Conservation (phyloP, 768 basidiomycete genomes). For the Suillus weaverae region DNA sequence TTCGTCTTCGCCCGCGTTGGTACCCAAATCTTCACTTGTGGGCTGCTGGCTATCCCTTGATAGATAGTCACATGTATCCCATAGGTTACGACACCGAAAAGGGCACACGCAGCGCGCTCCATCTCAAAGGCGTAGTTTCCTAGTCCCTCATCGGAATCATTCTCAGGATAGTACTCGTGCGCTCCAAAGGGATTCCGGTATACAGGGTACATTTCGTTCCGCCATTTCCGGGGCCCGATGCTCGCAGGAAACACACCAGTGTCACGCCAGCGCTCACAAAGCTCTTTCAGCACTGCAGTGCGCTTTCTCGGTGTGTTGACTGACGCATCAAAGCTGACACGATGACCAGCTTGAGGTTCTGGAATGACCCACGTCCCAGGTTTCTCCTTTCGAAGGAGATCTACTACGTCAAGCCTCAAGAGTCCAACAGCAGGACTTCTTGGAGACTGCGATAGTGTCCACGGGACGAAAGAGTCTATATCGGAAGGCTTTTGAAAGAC, state of each 20-base stretch:
- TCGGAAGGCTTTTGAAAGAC: slow-evolving; percentile 30
- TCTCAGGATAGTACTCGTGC: slow-evolving; percentile 32
- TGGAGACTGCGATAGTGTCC: slow-evolving; percentile 51
- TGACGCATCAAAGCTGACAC: slow-evolving; percentile 51
- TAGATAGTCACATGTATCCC: slow-evolving; percentile 90
- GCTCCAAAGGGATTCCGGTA: slow-evolving; percentile 69
- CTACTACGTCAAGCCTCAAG: slow-evolving; percentile 56
- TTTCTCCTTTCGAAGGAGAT: slow-evolving; percentile 50
- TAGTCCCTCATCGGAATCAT: slow-evolving; percentile 24
- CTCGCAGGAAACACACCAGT: slow-evolving; percentile 54
- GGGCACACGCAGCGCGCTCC: slow-evolving; percentile 84
- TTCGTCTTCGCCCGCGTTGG: slow-evolving; percentile 85
- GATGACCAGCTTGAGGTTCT: slow-evolving; percentile 22
- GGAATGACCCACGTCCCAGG: slow-evolving; percentile 45
- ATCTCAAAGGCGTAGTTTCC: slow-evolving; percentile 81
- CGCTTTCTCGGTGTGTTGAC: slow-evolving; percentile 59
- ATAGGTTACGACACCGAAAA: slow-evolving; percentile 90
- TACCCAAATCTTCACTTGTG: slow-evolving; percentile 70
- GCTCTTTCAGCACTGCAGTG: slow-evolving; percentile 57
- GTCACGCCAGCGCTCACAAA: slow-evolving; percentile 79
- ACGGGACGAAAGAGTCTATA: slow-evolving; percentile 51
- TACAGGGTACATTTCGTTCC: slow-evolving; percentile 79
- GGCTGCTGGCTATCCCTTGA: slow-evolving; percentile 37
- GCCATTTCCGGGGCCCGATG: slow-evolving; percentile 80
- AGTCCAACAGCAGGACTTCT: slow-evolving; percentile 61